Base-by-base conservation (phyloP, 768 basidiomycete genomes). In the Rhodosporidiobolus sp. region DNA sequence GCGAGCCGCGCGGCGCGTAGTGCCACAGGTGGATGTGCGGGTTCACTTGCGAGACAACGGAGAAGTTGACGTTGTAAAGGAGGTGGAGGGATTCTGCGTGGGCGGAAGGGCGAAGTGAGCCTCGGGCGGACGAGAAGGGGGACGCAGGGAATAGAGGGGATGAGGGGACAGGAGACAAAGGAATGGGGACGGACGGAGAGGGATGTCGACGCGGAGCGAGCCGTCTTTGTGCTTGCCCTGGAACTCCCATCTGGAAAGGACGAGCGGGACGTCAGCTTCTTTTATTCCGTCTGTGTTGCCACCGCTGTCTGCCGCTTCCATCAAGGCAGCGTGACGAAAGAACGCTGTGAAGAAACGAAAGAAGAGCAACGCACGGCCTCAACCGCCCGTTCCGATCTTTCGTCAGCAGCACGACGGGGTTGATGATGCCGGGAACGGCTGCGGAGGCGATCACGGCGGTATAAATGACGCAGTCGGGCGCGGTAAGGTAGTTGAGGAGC, bases 21-120 rank as follows among this genome's bases (percentile, higher is more conserved):
- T 67, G 63, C 59, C 69, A 69, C 45, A 66, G 59, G 63, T 73
- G 69, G 30, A 76, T 64, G 55, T 73, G 72, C 24, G 66, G 87
- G 76, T 98, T 99, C 32, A 91, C 94, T 82, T 97, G 94, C 3
- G 90, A 92, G 53, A 98, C 95, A 63, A 97, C 89, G 7, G 91
- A 90, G 82, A 94, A 88, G 71, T 92, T 94, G 68, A 94, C 93
- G 70, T 84, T 84, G 82, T 83, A 84, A 34, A 83, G 80, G 28
- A 82, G 77, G 74, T 83, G 82, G 38, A 84, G 78, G 0, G 74
- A 70, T 38, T 78, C 73, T 74, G 56, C 19, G 30, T 3, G 1
- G 8, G 4, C 24, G 43, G 16, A 24, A 11, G 24, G 26, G 11
- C 22, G 0, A 20, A 19, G 19, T 32, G 20, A 30, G 48, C 16